These are phyloP conservation scores for Fusarium sp. DNA, from an alignment of 2,329 filamentous ascomycete species.

Conservation along the genomic window DNA sequence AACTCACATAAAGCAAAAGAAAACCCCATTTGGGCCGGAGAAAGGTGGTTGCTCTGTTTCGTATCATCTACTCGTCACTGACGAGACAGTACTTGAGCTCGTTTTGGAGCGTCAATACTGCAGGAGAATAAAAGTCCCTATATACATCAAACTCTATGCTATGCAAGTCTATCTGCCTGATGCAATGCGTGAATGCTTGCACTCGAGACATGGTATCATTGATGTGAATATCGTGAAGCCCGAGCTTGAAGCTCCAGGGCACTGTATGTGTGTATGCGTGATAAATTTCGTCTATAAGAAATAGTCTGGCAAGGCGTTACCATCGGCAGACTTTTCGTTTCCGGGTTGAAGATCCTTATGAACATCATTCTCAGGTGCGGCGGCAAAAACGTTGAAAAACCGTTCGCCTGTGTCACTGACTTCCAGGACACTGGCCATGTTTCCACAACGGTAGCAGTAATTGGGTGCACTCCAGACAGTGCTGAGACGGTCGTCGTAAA, in stretches of 20 bases:
- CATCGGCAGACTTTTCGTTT: conserved; percentile 76
- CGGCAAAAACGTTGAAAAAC: conserved; percentile 98
- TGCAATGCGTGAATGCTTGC: conserved; percentile 30
- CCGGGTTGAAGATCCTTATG: conserved; percentile 87
- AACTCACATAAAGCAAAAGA: conserved; percentile 29
- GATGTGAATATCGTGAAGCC: conserved; percentile 40
- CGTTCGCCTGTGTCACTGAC: conserved; percentile 93
- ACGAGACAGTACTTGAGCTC: conserved; percentile 30
- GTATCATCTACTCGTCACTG: conserved; percentile 33
- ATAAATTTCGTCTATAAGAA: conserved; percentile 67
- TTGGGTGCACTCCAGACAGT: conserved; percentile 99
- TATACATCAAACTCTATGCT: conserved; percentile 46
- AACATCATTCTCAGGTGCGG: conserved; percentile 93
- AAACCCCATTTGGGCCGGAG: conserved; percentile 19
- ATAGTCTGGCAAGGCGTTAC: conserved; percentile 75
- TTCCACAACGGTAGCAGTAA: conserved; percentile 95
- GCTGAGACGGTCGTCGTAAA: conserved; percentile 93
- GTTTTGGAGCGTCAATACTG: conserved; percentile 28
- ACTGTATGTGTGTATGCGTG: conserved; percentile 11
- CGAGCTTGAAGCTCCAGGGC: conserved; percentile 20
- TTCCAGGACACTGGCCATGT: conserved; percentile 96
- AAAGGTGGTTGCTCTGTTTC: conserved; percentile 38
- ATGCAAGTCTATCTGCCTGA: conserved; percentile 39
- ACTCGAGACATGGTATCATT: conserved; percentile 46
- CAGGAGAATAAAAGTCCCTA: conserved; percentile 34